Conservation (phyloP, 2,329 filamentous ascomycete species). For the Fusarium sororula region DNA sequence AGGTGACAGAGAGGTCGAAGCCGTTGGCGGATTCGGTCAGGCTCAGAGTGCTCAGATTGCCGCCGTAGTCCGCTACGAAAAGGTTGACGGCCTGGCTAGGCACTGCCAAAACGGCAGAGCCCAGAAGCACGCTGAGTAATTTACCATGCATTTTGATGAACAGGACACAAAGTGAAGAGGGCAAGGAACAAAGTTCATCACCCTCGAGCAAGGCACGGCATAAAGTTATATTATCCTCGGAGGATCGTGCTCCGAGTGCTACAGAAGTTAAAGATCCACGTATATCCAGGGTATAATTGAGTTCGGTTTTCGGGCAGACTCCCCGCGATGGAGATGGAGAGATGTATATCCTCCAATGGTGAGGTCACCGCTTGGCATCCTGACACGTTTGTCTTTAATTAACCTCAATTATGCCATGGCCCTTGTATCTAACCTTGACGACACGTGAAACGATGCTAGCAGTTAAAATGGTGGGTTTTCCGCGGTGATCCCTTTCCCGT, state of each 20-base stretch:
- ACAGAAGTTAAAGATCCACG: neutral
- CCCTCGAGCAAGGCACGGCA: too few relatives aligned
- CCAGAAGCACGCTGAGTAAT: neutral
- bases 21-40: conserved; percentile 1
- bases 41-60: conserved; percentile 32
- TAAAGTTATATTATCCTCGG: neutral
- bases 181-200: too few relatives aligned
- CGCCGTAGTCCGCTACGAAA: conserved; percentile 36
- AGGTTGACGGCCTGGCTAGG: conserved; percentile 25
- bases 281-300: neutral
- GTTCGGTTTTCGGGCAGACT: neutral
- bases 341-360: conserved; percentile 13
- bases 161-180: too few relatives aligned
- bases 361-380: neutral
- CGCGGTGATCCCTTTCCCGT: conserved; percentile 12
- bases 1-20: conserved; percentile 13
- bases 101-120: conserved; percentile 4
- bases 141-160: neutral
- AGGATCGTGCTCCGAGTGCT: neutral
- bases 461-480: neutral
- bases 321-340: neutral
- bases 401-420: neutral
- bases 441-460: conserved; percentile 2
- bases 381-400: conserved; percentile 7
- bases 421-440: neutral